Percentiles rank a stretch among this genome's conserved stretches.
Conservation (phyloP, 345 rosid genomes). For the Chamaenerion angustifolium region DNA sequence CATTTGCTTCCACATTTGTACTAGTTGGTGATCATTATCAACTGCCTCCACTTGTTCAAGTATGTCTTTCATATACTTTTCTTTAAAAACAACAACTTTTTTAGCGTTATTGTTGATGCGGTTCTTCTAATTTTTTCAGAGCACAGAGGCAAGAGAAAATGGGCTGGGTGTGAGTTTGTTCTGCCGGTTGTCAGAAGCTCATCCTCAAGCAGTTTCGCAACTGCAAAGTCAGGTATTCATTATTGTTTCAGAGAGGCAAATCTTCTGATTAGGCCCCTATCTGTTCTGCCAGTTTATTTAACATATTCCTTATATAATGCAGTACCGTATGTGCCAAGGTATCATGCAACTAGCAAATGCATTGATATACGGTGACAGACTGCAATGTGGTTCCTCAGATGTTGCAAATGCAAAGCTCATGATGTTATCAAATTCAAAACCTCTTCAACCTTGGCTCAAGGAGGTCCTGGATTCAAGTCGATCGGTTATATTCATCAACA, state of each 20-base stretch:
- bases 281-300: conserved; percentile 4
- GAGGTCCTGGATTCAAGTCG: conserved; percentile 59
- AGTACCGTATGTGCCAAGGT: conserved; percentile 94
- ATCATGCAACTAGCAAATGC: conserved; percentile 92
- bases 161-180: conserved; percentile 96
- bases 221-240: conserved; percentile 77
- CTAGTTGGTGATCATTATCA: conserved; percentile 99
- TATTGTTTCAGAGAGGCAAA: neutral
- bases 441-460: conserved; percentile 49
- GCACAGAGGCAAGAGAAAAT: conserved; percentile 82
- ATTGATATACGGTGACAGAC: conserved; percentile 78
- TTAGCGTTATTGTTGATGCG: neutral
- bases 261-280: conserved; percentile 1
- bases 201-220: conserved; percentile 92
- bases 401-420: conserved; percentile 58
- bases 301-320: conserved; percentile 13
- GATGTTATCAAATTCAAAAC: conserved; percentile 24
- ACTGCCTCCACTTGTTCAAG: conserved; percentile 92
- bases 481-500: conserved; percentile 57
- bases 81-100: conserved; percentile 3
- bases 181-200: conserved; percentile 92
- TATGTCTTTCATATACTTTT: conserved; percentile 13
- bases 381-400: conserved; percentile 77
- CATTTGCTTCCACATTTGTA: conserved; percentile 73
- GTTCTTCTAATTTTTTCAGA: conserved; percentile 27